Evolutionary conservation across 148 eudicot species (phyloP).

Genomic region (Silene conica): DNA sequence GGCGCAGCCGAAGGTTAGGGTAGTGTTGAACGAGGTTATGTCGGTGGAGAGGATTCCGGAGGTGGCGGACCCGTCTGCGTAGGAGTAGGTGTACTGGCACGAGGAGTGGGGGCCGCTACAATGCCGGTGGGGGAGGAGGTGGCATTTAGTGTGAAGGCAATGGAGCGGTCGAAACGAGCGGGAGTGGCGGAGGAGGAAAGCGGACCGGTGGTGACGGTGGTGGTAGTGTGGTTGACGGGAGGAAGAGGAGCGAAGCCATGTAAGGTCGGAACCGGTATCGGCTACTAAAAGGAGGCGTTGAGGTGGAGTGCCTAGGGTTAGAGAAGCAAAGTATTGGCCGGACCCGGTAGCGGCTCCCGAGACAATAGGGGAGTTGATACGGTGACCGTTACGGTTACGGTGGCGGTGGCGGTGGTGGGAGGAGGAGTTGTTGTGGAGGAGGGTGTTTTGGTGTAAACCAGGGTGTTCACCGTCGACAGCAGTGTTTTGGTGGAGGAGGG

Average conservation of each 20-base stretch:
- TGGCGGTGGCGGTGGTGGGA: background rate
- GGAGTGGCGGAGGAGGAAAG: background rate
- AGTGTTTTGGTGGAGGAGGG: background rate
- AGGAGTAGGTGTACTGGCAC: background rate
- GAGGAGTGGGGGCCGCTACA: background rate
- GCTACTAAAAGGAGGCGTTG: background rate
- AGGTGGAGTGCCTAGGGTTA: background rate
- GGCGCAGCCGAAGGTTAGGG: background rate
- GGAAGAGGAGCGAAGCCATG: background rate
- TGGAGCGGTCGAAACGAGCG: background rate
- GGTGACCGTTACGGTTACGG: background rate
- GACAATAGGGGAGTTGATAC: background rate
- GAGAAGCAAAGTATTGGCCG: background rate
- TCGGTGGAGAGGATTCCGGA: background rate
- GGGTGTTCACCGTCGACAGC: too few species aligned
- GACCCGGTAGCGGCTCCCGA: background rate
- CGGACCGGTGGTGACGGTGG: background rate
- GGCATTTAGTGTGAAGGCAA: background rate
- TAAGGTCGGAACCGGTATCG: background rate
- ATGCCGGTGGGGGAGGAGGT: background rate
- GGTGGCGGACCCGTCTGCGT: background rate
- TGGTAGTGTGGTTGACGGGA: background rate
- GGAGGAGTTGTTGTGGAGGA: background rate
- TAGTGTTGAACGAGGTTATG: background rate
- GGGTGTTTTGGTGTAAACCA: background rate